Evolutionary conservation across 2,329 filamentous ascomycete species (phyloP), one percentile per base, ranked within the genome.

Genomic region (Microsporum canis): DNA sequence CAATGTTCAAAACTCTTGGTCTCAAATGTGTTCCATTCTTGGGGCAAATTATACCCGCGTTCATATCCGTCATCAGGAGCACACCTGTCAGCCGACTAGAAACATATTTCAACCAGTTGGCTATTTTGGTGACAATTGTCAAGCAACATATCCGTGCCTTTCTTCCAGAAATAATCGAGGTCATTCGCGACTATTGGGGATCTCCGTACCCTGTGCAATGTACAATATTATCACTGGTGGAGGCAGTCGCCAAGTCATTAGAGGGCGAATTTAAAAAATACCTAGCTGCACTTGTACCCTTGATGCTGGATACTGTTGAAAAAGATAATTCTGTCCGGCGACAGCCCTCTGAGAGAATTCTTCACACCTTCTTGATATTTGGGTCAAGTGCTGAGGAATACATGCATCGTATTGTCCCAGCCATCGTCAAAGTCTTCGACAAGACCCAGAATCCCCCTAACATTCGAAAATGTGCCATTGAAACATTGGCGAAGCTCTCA

Each of bases 221-320:
- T 0, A 99, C 95, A 0, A 96, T 99, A 60, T 77, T 99, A 59
- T 88, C 88, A 0, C 80, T 99, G 31, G 88, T 99, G 5, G 94
- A 99, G 73, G 89, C 92, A 0, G 96, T 99, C 62, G 90, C 94
- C 3, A 85, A 89, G 63, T 95, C 94, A 0, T 78, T 99, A 0
- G 94, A 99, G 70, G 94, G 94, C 65, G 94, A 99, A 71, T 99
- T 99, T 79, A 96, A 97, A 73, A 88, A 96, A 49, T 96, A 96
- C 69, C 78, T 99, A 8, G 94, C 94, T 3, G 85, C 87, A 10
- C 79, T 99, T 14, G 80, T 99, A 2, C 95, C 94, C 0, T 79
- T 95, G 58, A 96, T 99, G 92, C 85, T 99, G 1, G 88, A 90
- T 29, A 89, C 95, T 2, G 81, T 99, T 17, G 92, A 99, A 66